Evolutionary conservation across 371 early-diverging fungal species (phyloP).

Genomic region (Saksenaea vasiformis): DNA sequence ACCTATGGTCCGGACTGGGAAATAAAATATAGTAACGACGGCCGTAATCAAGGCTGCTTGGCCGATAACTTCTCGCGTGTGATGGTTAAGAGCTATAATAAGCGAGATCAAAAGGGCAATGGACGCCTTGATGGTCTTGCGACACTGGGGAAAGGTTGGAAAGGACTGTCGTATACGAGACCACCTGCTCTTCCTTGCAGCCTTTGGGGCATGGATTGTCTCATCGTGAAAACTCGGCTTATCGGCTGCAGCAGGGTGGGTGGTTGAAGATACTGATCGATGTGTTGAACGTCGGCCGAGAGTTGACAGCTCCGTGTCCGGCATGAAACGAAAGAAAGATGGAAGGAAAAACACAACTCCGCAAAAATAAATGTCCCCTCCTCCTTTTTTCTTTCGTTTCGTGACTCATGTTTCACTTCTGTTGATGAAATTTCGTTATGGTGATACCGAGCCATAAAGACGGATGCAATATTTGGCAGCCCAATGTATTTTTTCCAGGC

Average conservation of each 20-base stretch:
- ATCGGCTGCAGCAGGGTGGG: neutral
- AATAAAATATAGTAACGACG: slow-evolving; percentile 26
- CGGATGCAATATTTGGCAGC: no score
- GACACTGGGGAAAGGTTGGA: slow-evolving; percentile 29
- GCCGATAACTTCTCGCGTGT: slow-evolving; percentile 14
- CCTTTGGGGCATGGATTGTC: neutral
- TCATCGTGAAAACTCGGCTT: neutral
- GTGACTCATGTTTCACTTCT: neutral
- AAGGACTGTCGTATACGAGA: slow-evolving; percentile 1
- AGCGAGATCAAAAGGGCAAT: slow-evolving; percentile 31
- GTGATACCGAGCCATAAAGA: no score
- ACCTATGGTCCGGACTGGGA: slow-evolving; percentile 25
- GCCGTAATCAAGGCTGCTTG: slow-evolving; percentile 11
- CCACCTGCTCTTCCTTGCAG: neutral
- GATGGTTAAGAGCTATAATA: slow-evolving; percentile 22
- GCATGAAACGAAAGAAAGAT: slow-evolving; percentile 3
- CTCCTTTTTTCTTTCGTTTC: neutral
- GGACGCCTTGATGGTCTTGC: slow-evolving; percentile 38
- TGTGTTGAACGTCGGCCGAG: slow-evolving; percentile 5
- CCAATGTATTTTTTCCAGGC: no score
- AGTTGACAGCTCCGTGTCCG: neutral
- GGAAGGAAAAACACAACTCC: slow-evolving; percentile 1
- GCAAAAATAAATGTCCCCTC: neutral
- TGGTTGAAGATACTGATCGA: neutral
- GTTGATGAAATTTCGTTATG: no score